Base-by-base conservation (phyloP, 2,329 filamentous ascomycete genomes). In the Kalaharituber pfeilii region DNA sequence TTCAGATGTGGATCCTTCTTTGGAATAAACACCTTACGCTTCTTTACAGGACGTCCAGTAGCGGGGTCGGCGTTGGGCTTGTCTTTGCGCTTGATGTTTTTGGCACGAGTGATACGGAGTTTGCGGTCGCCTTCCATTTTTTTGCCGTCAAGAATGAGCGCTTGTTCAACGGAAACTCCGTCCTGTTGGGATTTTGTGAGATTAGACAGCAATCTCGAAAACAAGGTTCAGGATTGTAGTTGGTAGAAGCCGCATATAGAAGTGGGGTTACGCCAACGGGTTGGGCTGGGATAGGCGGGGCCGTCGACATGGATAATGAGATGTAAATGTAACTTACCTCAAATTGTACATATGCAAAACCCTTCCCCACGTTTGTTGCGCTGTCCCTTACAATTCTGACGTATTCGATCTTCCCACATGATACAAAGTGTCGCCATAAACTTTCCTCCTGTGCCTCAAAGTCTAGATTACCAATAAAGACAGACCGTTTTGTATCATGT, bases 371-470 rank as follows among this genome's bases (percentile, higher is more conserved):
- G 50, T 93, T 79, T 6, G 93, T 98, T 62, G 84, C 82, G 59
- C 84, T 75, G 65, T 98, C 91, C 53, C 91, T 80, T 51, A 95
- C 78, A 20, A 98, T 87, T 29, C 91, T 84, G 30, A 98, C 93
- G 65, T 82, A 94, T 69, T 98, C 89, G 11, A 98, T 84, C 60
- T 77, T 84, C 61, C 89, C 88, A 57, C 76, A 81, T 66, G 83
- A 78, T 57, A 75, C 71, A 65, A 94, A 93, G 20, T 82, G 81
- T 47, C 80, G 76, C 87, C 87, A 94, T 1, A 94, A 75, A 5
- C 91, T 91, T 71, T 98, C 91, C 70, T 95, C 88, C 61, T 95
- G 86, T 64, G 95, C 89, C 15, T 98, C 86, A 64, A 98, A 98
- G 50, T 86, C 87, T 1, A 98, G 76, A 66, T 98, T 98, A 49